A percentile compares a stretch with the other conserved stretches of the same genome.
These are phyloP conservation scores for Tardiomyces blankii DNA, from an alignment of 1,139 yeast species.

Conservation along the genomic window DNA sequence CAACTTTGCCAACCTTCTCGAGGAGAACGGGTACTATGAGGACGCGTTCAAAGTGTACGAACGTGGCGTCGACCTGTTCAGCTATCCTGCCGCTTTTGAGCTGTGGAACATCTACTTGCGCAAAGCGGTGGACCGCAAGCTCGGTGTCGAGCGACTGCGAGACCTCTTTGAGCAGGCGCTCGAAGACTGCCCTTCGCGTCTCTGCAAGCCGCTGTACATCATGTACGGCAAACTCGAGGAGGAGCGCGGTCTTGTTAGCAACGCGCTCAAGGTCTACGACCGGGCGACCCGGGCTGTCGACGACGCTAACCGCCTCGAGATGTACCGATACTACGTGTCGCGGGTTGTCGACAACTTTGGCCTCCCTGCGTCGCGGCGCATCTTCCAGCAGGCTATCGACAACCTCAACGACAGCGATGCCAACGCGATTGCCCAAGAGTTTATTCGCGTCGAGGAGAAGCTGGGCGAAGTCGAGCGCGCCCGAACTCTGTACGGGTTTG, in stretches of 20 bases:
- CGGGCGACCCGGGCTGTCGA: conserved; percentile 31
- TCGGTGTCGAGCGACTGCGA: conserved; percentile 47
- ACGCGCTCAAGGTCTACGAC: conserved; percentile 34
- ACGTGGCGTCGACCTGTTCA: conserved; percentile 49
- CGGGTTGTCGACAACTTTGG: conserved; percentile 27
- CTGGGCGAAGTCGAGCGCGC: conserved; percentile 46
- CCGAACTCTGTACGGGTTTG: conserved; percentile 44
- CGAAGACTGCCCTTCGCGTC: conserved; percentile 37
- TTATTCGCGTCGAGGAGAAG: conserved; percentile 39
- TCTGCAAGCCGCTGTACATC: conserved; percentile 38
- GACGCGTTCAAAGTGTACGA: conserved; percentile 57
- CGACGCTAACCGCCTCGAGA: conserved; percentile 23
- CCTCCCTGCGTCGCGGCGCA: conserved; percentile 26
- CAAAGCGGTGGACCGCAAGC: conserved; percentile 33
- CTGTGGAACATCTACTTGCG: conserved; percentile 63
- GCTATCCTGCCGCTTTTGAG: conserved; percentile 54
- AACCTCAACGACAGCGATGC: conserved; percentile 28
- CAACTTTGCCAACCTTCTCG: conserved; percentile 54
- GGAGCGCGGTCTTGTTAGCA: conserved; percentile 33
- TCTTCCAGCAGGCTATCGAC: conserved; percentile 36
- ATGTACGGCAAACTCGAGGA: conserved; percentile 57
- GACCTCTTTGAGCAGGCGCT: conserved; percentile 64
- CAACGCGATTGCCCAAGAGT: conserved; percentile 25
- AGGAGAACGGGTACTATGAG: conserved; percentile 36
- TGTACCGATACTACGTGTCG: conserved; percentile 26